Evolutionary conservation across 768 basidiomycete genomes (phyloP).

Genomic region (Fomitopsis pulvina): DNA sequence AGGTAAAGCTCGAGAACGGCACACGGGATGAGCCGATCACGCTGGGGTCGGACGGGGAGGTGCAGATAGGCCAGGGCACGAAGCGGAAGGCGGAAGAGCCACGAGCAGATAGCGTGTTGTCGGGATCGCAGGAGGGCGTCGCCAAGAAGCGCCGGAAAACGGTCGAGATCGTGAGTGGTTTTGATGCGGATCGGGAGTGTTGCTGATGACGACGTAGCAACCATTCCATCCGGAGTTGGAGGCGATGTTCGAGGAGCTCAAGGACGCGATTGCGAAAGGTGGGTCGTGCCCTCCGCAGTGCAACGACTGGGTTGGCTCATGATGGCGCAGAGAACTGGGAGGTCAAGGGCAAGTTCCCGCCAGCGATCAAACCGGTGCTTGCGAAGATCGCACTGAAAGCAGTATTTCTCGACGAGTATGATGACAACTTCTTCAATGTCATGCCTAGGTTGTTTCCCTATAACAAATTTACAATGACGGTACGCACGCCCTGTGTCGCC

Average conservation of each 20-base stretch:
- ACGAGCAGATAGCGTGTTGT: conserved; percentile 4
- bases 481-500: conserved; percentile 28
- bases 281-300: neutral
- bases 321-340: conserved; percentile 59
- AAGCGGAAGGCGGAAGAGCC: conserved; percentile 22
- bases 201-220: conserved; percentile 28
- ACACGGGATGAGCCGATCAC: conserved; percentile 46
- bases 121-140: conserved; percentile 4
- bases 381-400: conserved; percentile 70
- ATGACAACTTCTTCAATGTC: conserved; percentile 85
- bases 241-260: conserved; percentile 51
- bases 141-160: conserved; percentile 64
- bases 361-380: conserved; percentile 65
- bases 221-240: conserved; percentile 72
- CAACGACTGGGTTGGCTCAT: neutral
- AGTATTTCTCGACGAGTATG: conserved; percentile 80
- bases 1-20: conserved; percentile 31
- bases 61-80: conserved; percentile 14
- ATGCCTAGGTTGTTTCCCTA: conserved; percentile 90
- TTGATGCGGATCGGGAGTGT: neutral
- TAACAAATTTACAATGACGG: conserved; percentile 91
- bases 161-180: conserved; percentile 50
- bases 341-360: conserved; percentile 87
- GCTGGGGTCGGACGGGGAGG: conserved; percentile 35
- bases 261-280: conserved; percentile 55